phyloP scores from a whole-genome alignment of 306 rosid genomes.

The Cercis canadensis region DNA sequence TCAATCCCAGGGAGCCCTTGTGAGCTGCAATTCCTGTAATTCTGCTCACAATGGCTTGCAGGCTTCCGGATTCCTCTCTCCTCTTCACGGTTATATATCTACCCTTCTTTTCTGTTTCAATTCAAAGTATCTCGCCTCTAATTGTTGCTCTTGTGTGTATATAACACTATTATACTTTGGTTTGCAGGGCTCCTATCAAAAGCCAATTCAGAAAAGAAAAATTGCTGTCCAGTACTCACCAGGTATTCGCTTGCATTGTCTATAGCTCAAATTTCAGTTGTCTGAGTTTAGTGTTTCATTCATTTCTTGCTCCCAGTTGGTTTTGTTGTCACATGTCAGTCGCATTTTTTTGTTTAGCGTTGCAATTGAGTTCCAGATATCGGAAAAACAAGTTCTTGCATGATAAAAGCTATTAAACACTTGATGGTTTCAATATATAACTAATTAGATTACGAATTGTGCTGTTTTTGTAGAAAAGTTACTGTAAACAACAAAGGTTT shows the following conservation, averaged over 20 bases:
- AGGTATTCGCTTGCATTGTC: too few species aligned
- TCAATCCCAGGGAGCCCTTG: constrained; percentile 28
- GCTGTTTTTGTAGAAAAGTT: neutral
- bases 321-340: constrained; percentile 6
- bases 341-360: neutral
- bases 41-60: constrained; percentile 69
- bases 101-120: neutral
- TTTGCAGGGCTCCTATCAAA: constrained; percentile 64
- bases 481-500: neutral
- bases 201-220: constrained; percentile 49
- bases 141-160: constrained; percentile 6
- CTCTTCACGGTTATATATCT: constrained; percentile 54
- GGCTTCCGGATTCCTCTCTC: constrained; percentile 65
- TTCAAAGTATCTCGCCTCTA: too few species aligned
- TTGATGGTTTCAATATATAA: constrained; percentile 1
- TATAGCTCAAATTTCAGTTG: neutral
- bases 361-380: constrained; percentile 9
- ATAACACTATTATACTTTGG: neutral
- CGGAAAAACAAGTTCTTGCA: neutral
- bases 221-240: constrained; percentile 53
- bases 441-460: neutral
- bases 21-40: constrained; percentile 36
- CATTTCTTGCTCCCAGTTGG: neutral
- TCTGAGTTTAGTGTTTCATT: neutral
- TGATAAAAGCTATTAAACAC: neutral